Evolutionary conservation across 805 yeast species (phyloP), one percentile per base, ranked within the genome.

Genomic region (Metschnikowia cubensis): DNA sequence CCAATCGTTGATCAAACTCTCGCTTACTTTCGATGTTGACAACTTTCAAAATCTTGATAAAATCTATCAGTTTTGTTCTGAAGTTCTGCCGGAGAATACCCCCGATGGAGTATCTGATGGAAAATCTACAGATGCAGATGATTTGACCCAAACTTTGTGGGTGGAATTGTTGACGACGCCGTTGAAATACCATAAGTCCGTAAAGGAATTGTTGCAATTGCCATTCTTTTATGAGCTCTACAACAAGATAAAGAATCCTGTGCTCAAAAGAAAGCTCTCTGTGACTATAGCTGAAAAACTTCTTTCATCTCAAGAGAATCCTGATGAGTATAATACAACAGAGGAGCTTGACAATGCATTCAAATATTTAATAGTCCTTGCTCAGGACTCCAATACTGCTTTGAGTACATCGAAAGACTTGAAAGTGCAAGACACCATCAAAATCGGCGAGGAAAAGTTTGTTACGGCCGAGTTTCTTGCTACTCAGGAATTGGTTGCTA

Each of bases 1-100:
- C 41, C 84, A 83, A 51, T 80, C 85, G n/a, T 74, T 88, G 32
- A 74, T 85, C 46, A 79, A 77, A 53, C 66, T 91, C 41, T 76
- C 89, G 0, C 71, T 89, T 37, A 73, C 77, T 4, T 87, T 83
- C 68, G 87, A 87, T 61, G 86, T 89, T 6, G 70, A 76, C 0
- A 79, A 83, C 50, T 74, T 73, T 53, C 76, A 73, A 4, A 81
- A 87, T 63, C 71, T 90, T 49, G 83, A 87, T 61, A 66, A 69
- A 33, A 73, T 90, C 22, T 85, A 80, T 64, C 67, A 78, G 50
- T 84, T 78, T 62, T 83, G 89, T 1, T 68, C 65, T 52, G 74
- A 56, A 71, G 75, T 56, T 14, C 64, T 67, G 53, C 13, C 10
- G 13, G 57, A 42, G 18, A 34, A 47, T 6, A 22, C 42, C 18